Percentiles rank a stretch among this genome's conserved stretches.
phyloP scores from a whole-genome alignment of 83 land plant species.

The Picea engelmannii region DNA sequence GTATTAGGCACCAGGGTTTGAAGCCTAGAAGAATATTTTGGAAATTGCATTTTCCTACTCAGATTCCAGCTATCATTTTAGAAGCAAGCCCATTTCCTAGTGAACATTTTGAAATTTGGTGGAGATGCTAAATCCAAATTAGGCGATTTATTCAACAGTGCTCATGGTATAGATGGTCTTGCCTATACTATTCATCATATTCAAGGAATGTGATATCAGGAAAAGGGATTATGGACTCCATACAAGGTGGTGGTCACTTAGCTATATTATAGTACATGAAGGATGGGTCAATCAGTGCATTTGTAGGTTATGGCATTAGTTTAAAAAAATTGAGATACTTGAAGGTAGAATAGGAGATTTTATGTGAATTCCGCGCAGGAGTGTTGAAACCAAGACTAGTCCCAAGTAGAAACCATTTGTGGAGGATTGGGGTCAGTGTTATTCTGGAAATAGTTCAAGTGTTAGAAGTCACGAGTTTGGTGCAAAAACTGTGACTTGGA shows the following conservation, averaged over 20 bases:
- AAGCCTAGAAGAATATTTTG: not conserved
- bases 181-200: slow-evolving; percentile 1
- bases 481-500: not conserved
- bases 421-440: not conserved
- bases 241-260: not conserved
- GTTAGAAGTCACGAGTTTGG: not conserved
- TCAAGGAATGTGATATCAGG: not conserved
- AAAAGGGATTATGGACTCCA: not conserved
- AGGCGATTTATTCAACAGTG: slow-evolving; percentile 2
- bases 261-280: not conserved
- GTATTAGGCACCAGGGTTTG: not conserved
- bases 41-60: not conserved
- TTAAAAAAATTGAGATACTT: slow-evolving; percentile 53
- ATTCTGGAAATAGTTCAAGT: not conserved
- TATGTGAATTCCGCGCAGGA: slow-evolving; percentile 51
- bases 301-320: slow-evolving; percentile 13
- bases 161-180: not conserved
- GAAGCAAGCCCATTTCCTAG: not conserved
- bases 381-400: slow-evolving; percentile 12
- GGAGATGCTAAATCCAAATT: slow-evolving; percentile 7
- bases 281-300: not conserved
- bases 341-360: slow-evolving; percentile 57
- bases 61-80: not conserved
- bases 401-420: slow-evolving; percentile 23
- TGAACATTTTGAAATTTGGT: slow-evolving; percentile 8